Base-by-base conservation (phyloP, 495 filamentous ascomycete species). In the Tuber calosporum region DNA sequence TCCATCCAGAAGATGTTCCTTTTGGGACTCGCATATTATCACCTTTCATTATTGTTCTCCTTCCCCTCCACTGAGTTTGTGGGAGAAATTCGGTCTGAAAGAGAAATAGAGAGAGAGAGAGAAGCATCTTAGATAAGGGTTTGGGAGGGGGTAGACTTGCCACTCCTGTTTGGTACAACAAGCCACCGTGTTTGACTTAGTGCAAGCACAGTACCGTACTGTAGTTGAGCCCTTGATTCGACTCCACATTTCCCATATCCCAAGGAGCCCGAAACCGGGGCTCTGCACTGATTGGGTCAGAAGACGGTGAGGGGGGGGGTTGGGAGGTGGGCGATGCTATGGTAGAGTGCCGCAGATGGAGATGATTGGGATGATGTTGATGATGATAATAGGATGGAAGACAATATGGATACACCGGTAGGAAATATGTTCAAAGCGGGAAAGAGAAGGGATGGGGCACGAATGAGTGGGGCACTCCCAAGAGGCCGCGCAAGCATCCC, bases 81-180 rank as follows among this genome's bases (percentile, higher is more conserved):
- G 39, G 53, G 40, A 22, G 40, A 67, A 36, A 67, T 42, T 11
- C 43, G 68, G 40, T 68, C 71, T 73, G 72, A 43, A 68, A 19
- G 69, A 58, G 72, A 72, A 69, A 77, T 77, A 39, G 42, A 20
- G n/a, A 43, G 69, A 66, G 75, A 66, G 74, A 38, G 26, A 62
- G 53, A 26, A n/a, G n/a, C n/a, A 34, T 13, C 26, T 62, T 34
- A 62, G 53, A 62, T 62, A 62, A 62, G 53, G 53, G 13, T 53
- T 26, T 13, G 6, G 48, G 48, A 26, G 48, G 48, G 22, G 48
- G 26, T 53, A 34, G 53, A 26, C 34, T 62, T 62, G 53, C 53
- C 53, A 17, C 26, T 34, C 53, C 26, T 62, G 11, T 17, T 34
- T 62, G 53, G 11, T 62, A 62, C 17, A 62, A 62, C 9, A 62